These are phyloP conservation scores for Arachis stenosperma DNA, from an alignment of 306 rosid genomes.

Conservation along the genomic window DNA sequence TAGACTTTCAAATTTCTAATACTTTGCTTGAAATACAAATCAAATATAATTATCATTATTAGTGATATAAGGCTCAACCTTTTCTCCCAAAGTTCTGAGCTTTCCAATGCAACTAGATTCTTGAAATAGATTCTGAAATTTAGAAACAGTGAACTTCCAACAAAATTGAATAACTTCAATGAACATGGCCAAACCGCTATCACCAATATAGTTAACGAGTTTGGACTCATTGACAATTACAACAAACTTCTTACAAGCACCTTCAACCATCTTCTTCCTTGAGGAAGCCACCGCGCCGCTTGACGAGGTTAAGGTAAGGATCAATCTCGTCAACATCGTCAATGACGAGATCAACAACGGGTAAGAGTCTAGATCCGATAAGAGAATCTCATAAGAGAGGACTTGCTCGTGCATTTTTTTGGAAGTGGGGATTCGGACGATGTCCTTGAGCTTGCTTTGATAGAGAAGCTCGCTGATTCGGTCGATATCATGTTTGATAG, in stretches of 20 bases:
- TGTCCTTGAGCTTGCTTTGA: conserved; percentile 64
- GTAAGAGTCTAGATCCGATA: conserved; percentile 79
- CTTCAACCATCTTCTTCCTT: conserved; percentile 84
- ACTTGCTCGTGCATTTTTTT: conserved; percentile 75
- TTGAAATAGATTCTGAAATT: conserved; percentile 54
- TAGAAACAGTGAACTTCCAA: conserved; percentile 68
- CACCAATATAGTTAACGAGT: conserved; percentile 66
- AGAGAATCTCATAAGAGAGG: conserved; percentile 66
- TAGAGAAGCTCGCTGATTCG: conserved; percentile 80
- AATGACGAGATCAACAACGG: conserved; percentile 70
- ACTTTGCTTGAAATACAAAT: conserved; percentile 64
- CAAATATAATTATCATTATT: conserved; percentile 80
- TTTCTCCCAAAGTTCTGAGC: conserved; percentile 52
- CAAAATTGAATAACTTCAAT: conserved; percentile 78
- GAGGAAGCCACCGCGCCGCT: conserved; percentile 88
- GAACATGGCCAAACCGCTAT: conserved; percentile 79
- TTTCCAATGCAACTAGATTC: conserved; percentile 70
- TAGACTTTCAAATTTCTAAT: conserved; percentile 80
- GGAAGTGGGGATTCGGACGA: conserved; percentile 83
- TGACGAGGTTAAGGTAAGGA: conserved; percentile 68
- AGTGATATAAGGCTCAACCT: conserved; percentile 60
- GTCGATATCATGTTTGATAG: conserved; percentile 76
- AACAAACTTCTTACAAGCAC: conserved; percentile 69
- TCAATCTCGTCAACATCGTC: conserved; percentile 94
- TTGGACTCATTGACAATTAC: conserved; percentile 87